Evolutionary conservation across 495 filamentous ascomycete genomes (phyloP).

Genomic region (Penicillium egyptiacum): DNA sequence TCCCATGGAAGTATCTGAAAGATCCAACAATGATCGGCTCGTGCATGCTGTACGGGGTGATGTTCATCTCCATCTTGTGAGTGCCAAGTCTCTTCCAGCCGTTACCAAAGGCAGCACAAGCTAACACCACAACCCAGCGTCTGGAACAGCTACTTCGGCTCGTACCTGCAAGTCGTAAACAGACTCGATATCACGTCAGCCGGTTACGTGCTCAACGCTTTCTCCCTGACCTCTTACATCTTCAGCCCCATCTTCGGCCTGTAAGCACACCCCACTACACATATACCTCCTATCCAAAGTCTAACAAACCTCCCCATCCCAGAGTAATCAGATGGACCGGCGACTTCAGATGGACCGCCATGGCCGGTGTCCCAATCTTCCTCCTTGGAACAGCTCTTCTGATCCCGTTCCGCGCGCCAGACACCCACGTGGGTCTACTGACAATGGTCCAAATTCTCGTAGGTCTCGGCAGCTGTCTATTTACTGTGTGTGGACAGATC

Average conservation of each 20-base stretch:
- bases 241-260: constrained; percentile 44
- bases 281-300: background rate
- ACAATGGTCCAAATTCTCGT: constrained; percentile 72
- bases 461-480: constrained; percentile 54
- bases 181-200: constrained; percentile 51
- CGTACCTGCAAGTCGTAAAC: constrained; percentile 67
- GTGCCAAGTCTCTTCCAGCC: background rate
- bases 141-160: constrained; percentile 62
- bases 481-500: constrained; percentile 61
- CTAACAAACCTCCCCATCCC: background rate
- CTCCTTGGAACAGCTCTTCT: constrained; percentile 57
- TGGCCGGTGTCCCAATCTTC: constrained; percentile 57
- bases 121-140: constrained; percentile 44
- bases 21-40: constrained; percentile 61
- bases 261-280: constrained; percentile 1
- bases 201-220: constrained; percentile 49
- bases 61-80: constrained; percentile 64
- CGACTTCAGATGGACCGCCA: constrained; percentile 50
- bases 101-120: background rate
- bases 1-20: constrained; percentile 54
- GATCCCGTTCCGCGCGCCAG: constrained; percentile 60
- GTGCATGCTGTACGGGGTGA: constrained; percentile 47
- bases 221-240: constrained; percentile 45
- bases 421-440: constrained; percentile 56
- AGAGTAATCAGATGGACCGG: constrained; percentile 51